phyloP scores from a whole-genome alignment of 2,329 filamentous ascomycete species.

The Verruconis gallopava region DNA sequence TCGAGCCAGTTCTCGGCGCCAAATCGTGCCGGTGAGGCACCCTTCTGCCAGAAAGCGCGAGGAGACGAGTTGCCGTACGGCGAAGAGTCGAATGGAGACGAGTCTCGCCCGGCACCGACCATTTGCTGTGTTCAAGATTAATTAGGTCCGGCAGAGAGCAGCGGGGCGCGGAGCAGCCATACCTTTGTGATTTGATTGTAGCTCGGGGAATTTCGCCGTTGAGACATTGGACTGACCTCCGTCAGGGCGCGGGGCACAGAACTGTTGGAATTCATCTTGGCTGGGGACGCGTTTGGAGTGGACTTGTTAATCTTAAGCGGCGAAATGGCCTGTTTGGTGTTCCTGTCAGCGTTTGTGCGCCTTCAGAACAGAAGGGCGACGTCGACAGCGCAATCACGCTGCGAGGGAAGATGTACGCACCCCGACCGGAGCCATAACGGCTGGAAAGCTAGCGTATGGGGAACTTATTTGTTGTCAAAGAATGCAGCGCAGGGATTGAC shows the following conservation, averaged over 20 bases:
- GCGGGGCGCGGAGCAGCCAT: constrained; percentile 17
- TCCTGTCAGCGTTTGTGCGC: too few species aligned
- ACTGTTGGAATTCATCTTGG: constrained; percentile 4
- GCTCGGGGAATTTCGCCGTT: constrained; percentile 82
- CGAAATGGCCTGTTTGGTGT: not conserved
- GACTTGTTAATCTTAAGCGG: constrained; percentile 10
- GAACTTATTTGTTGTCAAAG: not conserved
- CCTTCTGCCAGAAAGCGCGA: constrained; percentile 78
- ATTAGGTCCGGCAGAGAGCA: constrained; percentile 5
- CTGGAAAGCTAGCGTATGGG: not conserved
- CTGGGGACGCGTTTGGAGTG: constrained; percentile 8
- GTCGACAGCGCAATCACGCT: too few species aligned
- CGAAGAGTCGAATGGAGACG: constrained; percentile 76
- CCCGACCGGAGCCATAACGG: constrained; percentile 7
- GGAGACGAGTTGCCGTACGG: constrained; percentile 60
- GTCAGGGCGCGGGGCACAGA: constrained; percentile 52
- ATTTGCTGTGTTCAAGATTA: constrained; percentile 8
- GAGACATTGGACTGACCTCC: constrained; percentile 77
- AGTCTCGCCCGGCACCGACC: constrained; percentile 47
- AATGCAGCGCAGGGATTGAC: not conserved
- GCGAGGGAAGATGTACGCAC: constrained; percentile 3
- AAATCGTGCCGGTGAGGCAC: constrained; percentile 52
- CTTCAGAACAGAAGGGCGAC: too few species aligned
- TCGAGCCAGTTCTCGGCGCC: constrained; percentile 56
- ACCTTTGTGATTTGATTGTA: constrained; percentile 69